Evolutionary conservation across 352 stramenopile species (phyloP).

Genomic region (Phytophthora brassicae): DNA sequence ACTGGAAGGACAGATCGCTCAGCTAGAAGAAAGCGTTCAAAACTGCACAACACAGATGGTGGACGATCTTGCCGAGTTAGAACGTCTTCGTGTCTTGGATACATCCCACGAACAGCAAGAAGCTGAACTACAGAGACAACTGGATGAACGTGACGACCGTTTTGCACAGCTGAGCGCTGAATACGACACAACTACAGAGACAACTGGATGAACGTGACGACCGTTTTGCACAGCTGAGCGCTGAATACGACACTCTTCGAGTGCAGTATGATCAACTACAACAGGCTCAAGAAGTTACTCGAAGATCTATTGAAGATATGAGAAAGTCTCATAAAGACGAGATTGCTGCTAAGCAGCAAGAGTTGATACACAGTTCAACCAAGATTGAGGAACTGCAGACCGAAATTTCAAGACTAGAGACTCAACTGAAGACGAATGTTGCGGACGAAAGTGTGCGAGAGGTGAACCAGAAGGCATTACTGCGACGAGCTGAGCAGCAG

Average conservation of each 20-base stretch:
- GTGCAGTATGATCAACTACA: conserved; percentile 37
- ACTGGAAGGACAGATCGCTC: conserved; percentile 52
- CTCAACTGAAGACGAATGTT: conserved; percentile 22
- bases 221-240: conserved; percentile 54
- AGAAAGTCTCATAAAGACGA: conserved; percentile 23
- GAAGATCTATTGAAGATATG: conserved; percentile 20
- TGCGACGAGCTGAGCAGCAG: conserved; percentile 43
- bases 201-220: conserved; percentile 61
- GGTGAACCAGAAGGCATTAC: conserved; percentile 39
- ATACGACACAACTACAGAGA: conserved; percentile 52
- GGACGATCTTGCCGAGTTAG: conserved; percentile 52
- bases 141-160: conserved; percentile 58
- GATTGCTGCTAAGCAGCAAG: conserved; percentile 26
- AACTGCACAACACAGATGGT: conserved; percentile 51
- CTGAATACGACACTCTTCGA: conserved; percentile 53
- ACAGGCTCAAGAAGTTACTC: conserved; percentile 20
- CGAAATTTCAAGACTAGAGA: conserved; percentile 26
- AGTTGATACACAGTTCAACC: conserved; percentile 23
- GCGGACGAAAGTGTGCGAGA: conserved; percentile 36
- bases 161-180: conserved; percentile 56
- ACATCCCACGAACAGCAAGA: conserved; percentile 38
- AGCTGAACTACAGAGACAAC: conserved; percentile 45
- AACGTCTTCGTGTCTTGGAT: conserved; percentile 45
- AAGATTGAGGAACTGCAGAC: conserved; percentile 35
- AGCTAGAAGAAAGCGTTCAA: conserved; percentile 56